phyloP scores from a whole-genome alignment of 768 basidiomycete species.

The Lentinula aciculospora region DNA sequence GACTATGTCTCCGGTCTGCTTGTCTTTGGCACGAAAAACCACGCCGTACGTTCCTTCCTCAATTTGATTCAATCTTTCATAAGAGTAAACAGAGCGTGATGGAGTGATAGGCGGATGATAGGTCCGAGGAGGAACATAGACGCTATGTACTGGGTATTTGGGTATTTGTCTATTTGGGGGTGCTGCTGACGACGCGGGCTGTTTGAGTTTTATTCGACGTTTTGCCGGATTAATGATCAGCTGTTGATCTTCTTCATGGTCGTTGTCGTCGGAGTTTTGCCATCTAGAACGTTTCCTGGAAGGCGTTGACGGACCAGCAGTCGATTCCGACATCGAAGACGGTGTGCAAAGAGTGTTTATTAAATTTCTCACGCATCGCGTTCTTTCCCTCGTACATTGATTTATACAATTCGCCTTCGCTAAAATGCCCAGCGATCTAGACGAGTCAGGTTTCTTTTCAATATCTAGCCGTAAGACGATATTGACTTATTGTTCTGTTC shows the following conservation, averaged over 20 bases:
- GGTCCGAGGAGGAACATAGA: constrained; percentile 71
- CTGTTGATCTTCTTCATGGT: constrained; percentile 27
- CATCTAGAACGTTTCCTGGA: constrained; percentile 77
- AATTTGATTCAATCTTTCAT: constrained; percentile 94
- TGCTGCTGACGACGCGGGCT: constrained; percentile 7
- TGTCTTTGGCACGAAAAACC: constrained; percentile 94
- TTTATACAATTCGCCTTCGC: too few species aligned
- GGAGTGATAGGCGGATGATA: constrained; percentile 75
- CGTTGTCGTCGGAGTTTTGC: constrained; percentile 45
- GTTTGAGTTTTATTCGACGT: constrained; percentile 46
- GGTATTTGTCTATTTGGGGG: constrained; percentile 14
- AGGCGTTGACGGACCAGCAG: constrained; percentile 44
- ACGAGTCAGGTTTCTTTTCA: constrained; percentile 13
- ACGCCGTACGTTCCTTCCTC: constrained; percentile 98
- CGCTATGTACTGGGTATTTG: constrained; percentile 39
- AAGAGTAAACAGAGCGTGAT: constrained; percentile 90
- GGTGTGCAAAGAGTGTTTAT: background rate
- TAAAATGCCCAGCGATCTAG: constrained; percentile 22
- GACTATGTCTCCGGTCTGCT: constrained; percentile 91
- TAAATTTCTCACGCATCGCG: background rate
- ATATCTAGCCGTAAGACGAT: background rate
- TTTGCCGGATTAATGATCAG: constrained; percentile 40
- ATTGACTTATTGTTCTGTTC: background rate
- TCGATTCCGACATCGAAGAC: constrained; percentile 17
- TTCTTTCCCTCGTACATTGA: background rate